phyloP scores from a whole-genome alignment of 306 rosid genomes.

The Malus orientalis region DNA sequence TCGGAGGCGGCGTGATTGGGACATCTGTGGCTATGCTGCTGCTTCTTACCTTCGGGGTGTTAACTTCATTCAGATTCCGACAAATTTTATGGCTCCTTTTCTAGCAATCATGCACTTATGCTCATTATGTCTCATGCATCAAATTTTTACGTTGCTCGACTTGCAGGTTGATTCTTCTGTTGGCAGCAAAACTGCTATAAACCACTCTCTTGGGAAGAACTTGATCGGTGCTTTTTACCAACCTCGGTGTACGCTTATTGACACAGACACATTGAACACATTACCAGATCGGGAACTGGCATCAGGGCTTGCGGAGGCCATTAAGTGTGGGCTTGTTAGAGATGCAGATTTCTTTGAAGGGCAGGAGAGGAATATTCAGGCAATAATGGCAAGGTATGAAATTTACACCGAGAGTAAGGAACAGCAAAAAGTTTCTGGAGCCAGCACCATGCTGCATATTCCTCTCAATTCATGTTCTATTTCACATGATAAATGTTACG shows the following conservation, averaged over 20 bases:
- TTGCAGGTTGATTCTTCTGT: constrained; percentile 95
- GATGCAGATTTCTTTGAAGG: constrained; percentile 89
- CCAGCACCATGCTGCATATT: background rate
- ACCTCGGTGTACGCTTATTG: constrained; percentile 88
- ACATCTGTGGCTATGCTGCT: constrained; percentile 96
- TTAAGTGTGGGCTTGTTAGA: constrained; percentile 87
- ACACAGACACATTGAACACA: constrained; percentile 72
- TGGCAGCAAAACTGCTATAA: constrained; percentile 97
- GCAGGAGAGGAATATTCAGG: constrained; percentile 89
- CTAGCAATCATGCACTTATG: background rate
- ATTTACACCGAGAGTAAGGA: background rate
- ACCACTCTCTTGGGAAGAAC: constrained; percentile 90
- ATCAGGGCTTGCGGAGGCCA: constrained; percentile 90
- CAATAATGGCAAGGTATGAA: constrained; percentile 66
- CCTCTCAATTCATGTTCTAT: background rate
- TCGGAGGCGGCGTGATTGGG: constrained; percentile 98
- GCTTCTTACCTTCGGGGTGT: constrained; percentile 83
- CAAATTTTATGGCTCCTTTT: constrained; percentile 62
- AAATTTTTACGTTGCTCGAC: background rate
- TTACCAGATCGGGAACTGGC: constrained; percentile 86
- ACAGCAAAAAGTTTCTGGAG: background rate
- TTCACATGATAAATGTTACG: constrained; percentile 6
- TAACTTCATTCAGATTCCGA: constrained; percentile 26
- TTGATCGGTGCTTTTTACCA: constrained; percentile 93
- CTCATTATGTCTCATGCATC: background rate